Evolutionary conservation across 2,329 filamentous ascomycete genomes (phyloP), one percentile per base, ranked within the genome.

Genomic region (Ceratocystis albifundus): DNA sequence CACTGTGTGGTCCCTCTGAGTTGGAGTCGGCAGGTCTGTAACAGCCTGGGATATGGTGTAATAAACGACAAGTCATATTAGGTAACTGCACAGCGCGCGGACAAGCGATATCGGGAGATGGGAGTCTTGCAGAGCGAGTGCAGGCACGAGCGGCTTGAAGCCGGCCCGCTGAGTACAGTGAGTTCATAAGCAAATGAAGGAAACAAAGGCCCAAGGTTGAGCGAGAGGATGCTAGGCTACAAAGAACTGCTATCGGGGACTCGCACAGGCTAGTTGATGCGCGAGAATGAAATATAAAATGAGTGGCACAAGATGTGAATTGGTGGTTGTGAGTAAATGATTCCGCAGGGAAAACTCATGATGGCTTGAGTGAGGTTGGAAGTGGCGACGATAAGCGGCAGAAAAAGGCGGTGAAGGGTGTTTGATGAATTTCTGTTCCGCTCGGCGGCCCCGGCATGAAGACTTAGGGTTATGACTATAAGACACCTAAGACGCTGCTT

Each of bases 11-110:
- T 3, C 48, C 48, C 48, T 28, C n/a, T 28, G 32, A 62, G 55
- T 17, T 67, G 41, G 30, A 62, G 45, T 36, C 66, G 65, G 17
- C 72, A 69, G 68, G 70, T 70, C 62, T 61, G 69, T 65, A 70
- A 69, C 28, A 20, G n/a, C 32, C 20, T 41, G 66, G 45, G 46
- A 8, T 17, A 5, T 44, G 41, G 22, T 50, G 59, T 20, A 41
- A n/a, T 25, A 30, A 25, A 20, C n/a, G 32, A 3, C 6, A 17
- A n/a, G 28, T 57, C 3, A 41, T 8, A 28, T 55, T 17, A 17
- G 30, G 32, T 4, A 22, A 8, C 8, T 5, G 50, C n/a, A n/a
- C n/a, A 7, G 32, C 50, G 46, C 20, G 10, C 32, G 15, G 36
- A 32, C 48, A 45, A n/a, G 50, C 36, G 15, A n/a, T 17, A 46